A percentile compares a stretch with the other conserved stretches of the same genome.
Evolutionary conservation across 306 rosid species (phyloP).

Genomic region (Prunus campanulata): DNA sequence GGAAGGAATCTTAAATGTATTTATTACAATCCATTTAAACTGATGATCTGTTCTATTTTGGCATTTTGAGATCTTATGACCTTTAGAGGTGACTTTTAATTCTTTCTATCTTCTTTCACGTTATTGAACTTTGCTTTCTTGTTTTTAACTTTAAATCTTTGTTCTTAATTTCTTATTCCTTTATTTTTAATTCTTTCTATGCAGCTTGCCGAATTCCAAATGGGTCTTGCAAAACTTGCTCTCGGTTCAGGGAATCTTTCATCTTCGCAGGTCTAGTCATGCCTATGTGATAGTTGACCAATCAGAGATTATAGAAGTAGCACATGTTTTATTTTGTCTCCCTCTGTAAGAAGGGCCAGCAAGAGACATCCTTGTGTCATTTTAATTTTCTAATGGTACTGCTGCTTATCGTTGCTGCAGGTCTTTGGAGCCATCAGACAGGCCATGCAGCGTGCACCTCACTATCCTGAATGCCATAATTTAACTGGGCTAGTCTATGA

Average conservation of each 20-base stretch:
- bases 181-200: slow-evolving; percentile 17
- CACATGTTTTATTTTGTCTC: slow-evolving; percentile 17
- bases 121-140: neutral
- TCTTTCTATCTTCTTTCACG: neutral
- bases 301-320: neutral
- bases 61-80: neutral
- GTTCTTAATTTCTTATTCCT: neutral
- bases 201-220: slow-evolving; percentile 92
- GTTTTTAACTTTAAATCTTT: neutral
- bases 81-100: neutral
- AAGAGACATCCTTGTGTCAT: neutral
- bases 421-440: slow-evolving; percentile 90
- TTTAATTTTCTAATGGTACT: slow-evolving; percentile 5
- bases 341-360: slow-evolving; percentile 4
- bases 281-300: slow-evolving; percentile 19
- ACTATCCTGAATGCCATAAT: slow-evolving; percentile 85
- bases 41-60: neutral
- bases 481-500: slow-evolving; percentile 78
- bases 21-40: neutral
- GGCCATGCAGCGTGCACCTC: slow-evolving; percentile 84
- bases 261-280: slow-evolving; percentile 70
- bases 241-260: slow-evolving; percentile 72
- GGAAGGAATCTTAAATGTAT: neutral
- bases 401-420: slow-evolving; percentile 34
- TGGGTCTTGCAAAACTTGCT: slow-evolving; percentile 92